These are phyloP conservation scores for Saccharum hybrid DNA, from an alignment of 202 grass and related monocot genomes.

Conservation along the genomic window DNA sequence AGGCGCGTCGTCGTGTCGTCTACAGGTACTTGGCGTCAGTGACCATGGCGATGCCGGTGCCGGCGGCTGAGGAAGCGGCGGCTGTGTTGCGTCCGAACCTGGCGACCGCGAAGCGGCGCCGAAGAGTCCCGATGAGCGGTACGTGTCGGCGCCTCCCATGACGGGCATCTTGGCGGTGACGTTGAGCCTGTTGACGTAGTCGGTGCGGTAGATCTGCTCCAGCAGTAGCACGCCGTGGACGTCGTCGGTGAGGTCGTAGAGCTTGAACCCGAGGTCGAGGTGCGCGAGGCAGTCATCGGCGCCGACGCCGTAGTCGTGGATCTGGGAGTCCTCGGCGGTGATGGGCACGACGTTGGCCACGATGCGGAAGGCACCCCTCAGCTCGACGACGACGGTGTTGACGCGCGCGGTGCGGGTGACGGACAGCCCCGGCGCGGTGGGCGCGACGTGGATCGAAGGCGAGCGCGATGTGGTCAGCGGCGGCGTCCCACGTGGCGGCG, in stretches of 20 bases:
- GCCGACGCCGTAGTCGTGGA: conserved; percentile 61
- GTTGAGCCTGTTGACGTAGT: conserved; percentile 75
- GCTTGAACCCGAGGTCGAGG: conserved; percentile 81
- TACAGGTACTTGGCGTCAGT: conserved; percentile 10
- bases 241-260: conserved; percentile 54
- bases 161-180: conserved; percentile 61
- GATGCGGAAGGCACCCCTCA: conserved; percentile 59
- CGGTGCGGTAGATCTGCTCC: conserved; percentile 75
- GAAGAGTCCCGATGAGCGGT: conserved; percentile 53
- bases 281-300: conserved; percentile 63
- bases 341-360: conserved; percentile 57
- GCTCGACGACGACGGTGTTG: conserved; percentile 66
- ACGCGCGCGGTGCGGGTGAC: conserved; percentile 40
- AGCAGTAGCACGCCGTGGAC: conserved; percentile 66
- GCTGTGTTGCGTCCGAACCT: conserved; percentile 38
- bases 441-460: conserved; percentile 46
- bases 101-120: conserved; percentile 52
- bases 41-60: conserved; percentile 45
- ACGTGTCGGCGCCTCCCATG: conserved; percentile 60
- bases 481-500: conserved; percentile 41
- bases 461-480: conserved; percentile 57
- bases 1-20: too few relatives aligned
- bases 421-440: conserved; percentile 40
- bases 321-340: conserved; percentile 60
- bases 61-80: background rate